Conservation (phyloP, 441 rosid genomes). For the Gossypium aridum region DNA sequence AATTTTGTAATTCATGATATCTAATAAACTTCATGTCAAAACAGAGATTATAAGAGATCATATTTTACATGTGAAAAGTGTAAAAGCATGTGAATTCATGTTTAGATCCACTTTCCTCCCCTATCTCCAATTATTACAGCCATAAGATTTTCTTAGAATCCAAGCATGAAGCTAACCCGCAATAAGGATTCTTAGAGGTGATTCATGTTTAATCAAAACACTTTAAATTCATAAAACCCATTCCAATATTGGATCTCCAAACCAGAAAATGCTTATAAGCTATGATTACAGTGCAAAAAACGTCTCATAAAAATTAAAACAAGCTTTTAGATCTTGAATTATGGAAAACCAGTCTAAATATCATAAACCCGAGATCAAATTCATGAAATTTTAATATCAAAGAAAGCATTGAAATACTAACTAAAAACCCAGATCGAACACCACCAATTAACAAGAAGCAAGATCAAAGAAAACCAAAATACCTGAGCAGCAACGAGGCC, state of each 20-base stretch:
- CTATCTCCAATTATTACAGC: too few relatives aligned
- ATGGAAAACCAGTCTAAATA: too few relatives aligned
- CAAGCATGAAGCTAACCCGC: too few relatives aligned
- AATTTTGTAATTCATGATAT: background rate
- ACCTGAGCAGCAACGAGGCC: slow-evolving; percentile 99
- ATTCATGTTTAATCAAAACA: too few relatives aligned
- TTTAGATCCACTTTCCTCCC: too few relatives aligned
- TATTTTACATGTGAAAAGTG: too few relatives aligned
- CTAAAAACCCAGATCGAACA: slow-evolving; percentile 6
- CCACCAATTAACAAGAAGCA: background rate
- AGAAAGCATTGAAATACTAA: background rate
- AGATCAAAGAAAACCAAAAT: slow-evolving; percentile 16
- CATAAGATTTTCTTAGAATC: too few relatives aligned
- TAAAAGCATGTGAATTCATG: too few relatives aligned
- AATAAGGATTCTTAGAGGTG: too few relatives aligned
- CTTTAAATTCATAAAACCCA: too few relatives aligned
- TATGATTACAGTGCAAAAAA: background rate
- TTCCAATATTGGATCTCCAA: too few relatives aligned
- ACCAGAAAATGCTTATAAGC: too few relatives aligned
- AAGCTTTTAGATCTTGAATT: background rate
- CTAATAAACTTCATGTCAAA: background rate
- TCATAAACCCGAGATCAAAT: background rate
- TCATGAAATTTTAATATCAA: background rate
- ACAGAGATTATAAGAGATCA: background rate
- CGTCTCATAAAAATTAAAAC: background rate